These are phyloP conservation scores for Cladosporium oxysporum DNA, from an alignment of 2,329 filamentous ascomycete genomes.

Conservation along the genomic window DNA sequence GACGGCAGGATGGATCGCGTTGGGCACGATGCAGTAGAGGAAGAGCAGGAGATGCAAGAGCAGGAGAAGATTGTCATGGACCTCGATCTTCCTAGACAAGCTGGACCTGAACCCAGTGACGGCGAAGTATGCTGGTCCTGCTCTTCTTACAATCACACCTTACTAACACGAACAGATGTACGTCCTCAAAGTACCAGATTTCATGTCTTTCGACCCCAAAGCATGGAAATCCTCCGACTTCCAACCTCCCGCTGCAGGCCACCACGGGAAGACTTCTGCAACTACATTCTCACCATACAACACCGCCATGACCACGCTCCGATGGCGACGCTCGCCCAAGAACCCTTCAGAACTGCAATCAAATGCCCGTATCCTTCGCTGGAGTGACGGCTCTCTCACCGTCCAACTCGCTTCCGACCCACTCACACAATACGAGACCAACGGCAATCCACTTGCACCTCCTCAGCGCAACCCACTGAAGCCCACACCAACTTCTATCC, in stretches of 20 bases:
- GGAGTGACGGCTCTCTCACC: slow-evolving; percentile 78
- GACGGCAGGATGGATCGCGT: slow-evolving; percentile 65
- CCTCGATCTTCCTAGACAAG: slow-evolving; percentile 67
- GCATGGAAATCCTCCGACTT: slow-evolving; percentile 68
- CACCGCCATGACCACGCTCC: slow-evolving; percentile 66
- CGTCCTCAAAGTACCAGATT: slow-evolving; percentile 69
- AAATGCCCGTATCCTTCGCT: slow-evolving; percentile 72
- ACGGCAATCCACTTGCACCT: slow-evolving; percentile 69
- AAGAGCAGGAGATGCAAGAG: slow-evolving; percentile 45
- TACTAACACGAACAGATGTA: slow-evolving; percentile 56
- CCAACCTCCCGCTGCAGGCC: slow-evolving; percentile 62
- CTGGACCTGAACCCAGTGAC: slow-evolving; percentile 69
- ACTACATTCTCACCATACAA: slow-evolving; percentile 60
- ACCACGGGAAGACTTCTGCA: slow-evolving; percentile 51
- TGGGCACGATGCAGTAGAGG: slow-evolving; percentile 49
- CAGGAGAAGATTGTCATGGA: slow-evolving; percentile 61
- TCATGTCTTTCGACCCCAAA: slow-evolving; percentile 69
- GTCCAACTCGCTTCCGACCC: slow-evolving; percentile 70
- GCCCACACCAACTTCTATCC: slow-evolving; percentile 49
- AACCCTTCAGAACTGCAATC: slow-evolving; percentile 68
- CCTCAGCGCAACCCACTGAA: slow-evolving; percentile 52
- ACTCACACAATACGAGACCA: slow-evolving; percentile 71
- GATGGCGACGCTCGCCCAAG: slow-evolving; percentile 68
- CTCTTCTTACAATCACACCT: slow-evolving; percentile 3
- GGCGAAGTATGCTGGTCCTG: slow-evolving; percentile 58